Percentiles rank a stretch among this genome's conserved stretches.
phyloP scores from a whole-genome alignment of 2,329 filamentous ascomycete species.

The Lachnellula subtilissima region DNA sequence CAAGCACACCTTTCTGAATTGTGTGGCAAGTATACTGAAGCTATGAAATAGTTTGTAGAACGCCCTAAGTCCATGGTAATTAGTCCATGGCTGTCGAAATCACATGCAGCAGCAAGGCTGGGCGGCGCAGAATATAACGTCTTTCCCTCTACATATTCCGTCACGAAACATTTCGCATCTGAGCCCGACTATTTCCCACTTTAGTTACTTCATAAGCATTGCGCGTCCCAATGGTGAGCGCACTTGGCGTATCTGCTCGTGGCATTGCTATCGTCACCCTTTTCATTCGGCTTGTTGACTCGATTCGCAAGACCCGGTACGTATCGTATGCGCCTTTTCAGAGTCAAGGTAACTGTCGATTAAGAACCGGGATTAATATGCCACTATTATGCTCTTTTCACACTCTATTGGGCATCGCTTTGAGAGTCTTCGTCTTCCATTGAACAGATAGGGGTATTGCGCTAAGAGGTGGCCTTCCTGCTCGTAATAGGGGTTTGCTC shows the following conservation, averaged over 20 bases:
- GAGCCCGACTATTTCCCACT: background rate
- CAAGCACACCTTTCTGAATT: background rate
- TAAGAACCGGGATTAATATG: no score
- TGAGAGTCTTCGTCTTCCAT: no score
- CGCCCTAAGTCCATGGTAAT: background rate
- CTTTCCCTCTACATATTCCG: background rate
- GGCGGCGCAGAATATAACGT: background rate
- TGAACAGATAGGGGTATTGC: no score
- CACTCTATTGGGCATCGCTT: no score
- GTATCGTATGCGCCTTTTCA: background rate
- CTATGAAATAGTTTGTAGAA: background rate
- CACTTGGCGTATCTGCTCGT: conserved; percentile 7
- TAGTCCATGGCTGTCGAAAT: background rate
- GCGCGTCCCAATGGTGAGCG: conserved; percentile 1
- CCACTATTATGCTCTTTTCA: no score
- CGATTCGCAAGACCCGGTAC: conserved; percentile 1
- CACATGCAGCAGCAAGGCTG: background rate
- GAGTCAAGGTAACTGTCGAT: no score
- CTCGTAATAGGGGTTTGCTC: no score
- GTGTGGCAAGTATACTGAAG: background rate
- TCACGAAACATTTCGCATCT: background rate
- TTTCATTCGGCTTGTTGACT: conserved; percentile 7
- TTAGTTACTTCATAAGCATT: background rate
- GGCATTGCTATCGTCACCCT: conserved; percentile 8
- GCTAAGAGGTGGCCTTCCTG: no score